Conservation (phyloP, 352 stramenopile genomes). For the Phytopythium aichiense region DNA sequence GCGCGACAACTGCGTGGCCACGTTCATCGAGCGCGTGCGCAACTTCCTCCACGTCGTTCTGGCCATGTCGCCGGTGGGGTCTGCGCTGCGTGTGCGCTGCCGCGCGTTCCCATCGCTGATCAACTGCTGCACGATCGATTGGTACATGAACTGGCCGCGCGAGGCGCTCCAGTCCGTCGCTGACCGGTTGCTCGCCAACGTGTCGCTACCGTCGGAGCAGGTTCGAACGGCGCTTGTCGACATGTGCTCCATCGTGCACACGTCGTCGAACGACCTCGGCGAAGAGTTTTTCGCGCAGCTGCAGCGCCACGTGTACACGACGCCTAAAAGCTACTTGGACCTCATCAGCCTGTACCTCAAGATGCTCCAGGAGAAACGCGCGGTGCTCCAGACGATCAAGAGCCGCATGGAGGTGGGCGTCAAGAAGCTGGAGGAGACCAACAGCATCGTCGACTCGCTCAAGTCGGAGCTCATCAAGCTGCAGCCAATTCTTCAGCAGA, state of each 20-base stretch:
- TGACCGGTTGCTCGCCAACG: conserved; percentile 76
- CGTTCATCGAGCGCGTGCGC: conserved; percentile 90
- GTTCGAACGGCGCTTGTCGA: conserved; percentile 74
- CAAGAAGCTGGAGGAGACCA: conserved; percentile 93
- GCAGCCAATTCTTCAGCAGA: conserved; percentile 90
- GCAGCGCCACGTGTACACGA: conserved; percentile 93
- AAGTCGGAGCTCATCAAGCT: conserved; percentile 90
- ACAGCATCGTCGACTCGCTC: conserved; percentile 91
- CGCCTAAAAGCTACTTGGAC: conserved; percentile 95
- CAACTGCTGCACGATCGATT: conserved; percentile 96
- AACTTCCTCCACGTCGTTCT: conserved; percentile 94
- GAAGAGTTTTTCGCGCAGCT: conserved; percentile 89
- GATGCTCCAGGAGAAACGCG: conserved; percentile 89
- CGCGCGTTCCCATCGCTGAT: conserved; percentile 94
- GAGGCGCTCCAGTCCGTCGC: conserved; percentile 91
- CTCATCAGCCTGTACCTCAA: conserved; percentile 93
- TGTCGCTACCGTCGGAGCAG: conserved; percentile 73
- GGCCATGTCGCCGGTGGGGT: conserved; percentile 93
- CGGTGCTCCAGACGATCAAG: conserved; percentile 77
- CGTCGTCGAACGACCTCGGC: conserved; percentile 84
- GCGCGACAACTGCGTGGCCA: conserved; percentile 86
- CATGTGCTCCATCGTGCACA: conserved; percentile 93
- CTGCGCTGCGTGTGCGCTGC: conserved; percentile 89
- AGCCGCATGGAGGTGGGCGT: conserved; percentile 90
- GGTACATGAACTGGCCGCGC: conserved; percentile 93